Base-by-base conservation (phyloP, 345 rosid species). In the Eucalyptus marginata region DNA sequence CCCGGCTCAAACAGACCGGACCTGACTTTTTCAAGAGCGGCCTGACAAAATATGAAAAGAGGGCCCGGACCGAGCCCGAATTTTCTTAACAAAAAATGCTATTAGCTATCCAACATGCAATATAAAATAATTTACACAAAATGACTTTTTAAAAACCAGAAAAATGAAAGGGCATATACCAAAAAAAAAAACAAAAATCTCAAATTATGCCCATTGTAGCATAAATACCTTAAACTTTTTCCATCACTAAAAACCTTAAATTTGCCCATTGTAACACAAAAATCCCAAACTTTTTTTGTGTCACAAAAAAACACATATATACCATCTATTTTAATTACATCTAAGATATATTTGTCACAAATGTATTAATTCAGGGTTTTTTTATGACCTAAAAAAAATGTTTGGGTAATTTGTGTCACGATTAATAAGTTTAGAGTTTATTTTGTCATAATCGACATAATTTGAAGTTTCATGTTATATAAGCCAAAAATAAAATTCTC, bases 311-410 rank as follows among this genome's bases (percentile, higher is more conserved):
- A 56, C 1, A 56, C 12, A 56, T 22, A 22, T 56, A 0, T 22
- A 56, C 12, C 62, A 56, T 56, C 62, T 56, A 56, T 56, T 56
- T 56, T 24, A 56, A 1, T 56, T 56, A 56, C 5, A 24, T 56
- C 1, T 2, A 9, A 24, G 12, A 12, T 56, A 22, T 52, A 52
- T 52, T 52, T 52, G 56, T 52, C 1, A 9, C 1, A 18, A 18
- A 52, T 52, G 24, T 52, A 52, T 52, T 52, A 52, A 0, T 52
- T 52, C 4, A 0, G 0, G 56, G 0, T 52, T 52, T 52, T 52
- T 52, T 52, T 18, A 52, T 52, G 10, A 18, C 56, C 24, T 52
- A 52, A 52, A 52, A 51, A 52, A 17, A 52, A 52, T 18, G 4
- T 18, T 52, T 52, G 56, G 56, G 24, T 52, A 52, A 52, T 52